Conservation (phyloP, 2,329 filamentous ascomycete genomes). For the Ceratocystis ficicola region DNA sequence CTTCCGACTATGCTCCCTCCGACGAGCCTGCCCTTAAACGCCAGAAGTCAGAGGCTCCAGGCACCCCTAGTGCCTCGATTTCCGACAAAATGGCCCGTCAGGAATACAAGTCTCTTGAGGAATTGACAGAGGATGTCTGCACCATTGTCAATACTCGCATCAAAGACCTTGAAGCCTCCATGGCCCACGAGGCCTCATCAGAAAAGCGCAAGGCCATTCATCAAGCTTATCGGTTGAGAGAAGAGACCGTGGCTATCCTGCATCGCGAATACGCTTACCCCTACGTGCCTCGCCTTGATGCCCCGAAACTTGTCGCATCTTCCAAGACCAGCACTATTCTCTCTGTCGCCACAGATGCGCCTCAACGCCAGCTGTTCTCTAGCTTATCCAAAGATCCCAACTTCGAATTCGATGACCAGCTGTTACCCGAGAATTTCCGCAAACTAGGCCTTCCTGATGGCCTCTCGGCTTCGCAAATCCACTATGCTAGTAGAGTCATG, state of each 20-base stretch:
- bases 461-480: slow-evolving; percentile 40
- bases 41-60: slow-evolving; percentile 42
- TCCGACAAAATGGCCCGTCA: slow-evolving; percentile 42
- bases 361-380: slow-evolving; percentile 70
- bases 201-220: slow-evolving; percentile 22
- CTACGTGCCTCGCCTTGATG: slow-evolving; percentile 8
- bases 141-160: slow-evolving; percentile 38
- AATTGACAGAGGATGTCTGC: slow-evolving; percentile 49
- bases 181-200: slow-evolving; percentile 24
- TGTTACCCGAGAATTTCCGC: slow-evolving; percentile 36
- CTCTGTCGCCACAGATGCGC: slow-evolving; percentile 64
- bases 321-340: slow-evolving; percentile 43
- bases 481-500: slow-evolving; percentile 31
- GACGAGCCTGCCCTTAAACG: slow-evolving; percentile 48
- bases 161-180: slow-evolving; percentile 35
- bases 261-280: slow-evolving; percentile 47
- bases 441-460: slow-evolving; percentile 62
- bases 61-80: slow-evolving; percentile 34
- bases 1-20: slow-evolving; percentile 41
- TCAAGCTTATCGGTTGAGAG: slow-evolving; percentile 24
- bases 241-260: slow-evolving; percentile 50
- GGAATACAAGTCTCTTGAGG: slow-evolving; percentile 49
- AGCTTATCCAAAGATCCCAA: slow-evolving; percentile 47
- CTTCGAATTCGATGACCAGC: slow-evolving; percentile 24
- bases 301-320: slow-evolving; percentile 2